Evolutionary conservation across 441 rosid species (phyloP).

Genomic region (Erodium texanum): DNA sequence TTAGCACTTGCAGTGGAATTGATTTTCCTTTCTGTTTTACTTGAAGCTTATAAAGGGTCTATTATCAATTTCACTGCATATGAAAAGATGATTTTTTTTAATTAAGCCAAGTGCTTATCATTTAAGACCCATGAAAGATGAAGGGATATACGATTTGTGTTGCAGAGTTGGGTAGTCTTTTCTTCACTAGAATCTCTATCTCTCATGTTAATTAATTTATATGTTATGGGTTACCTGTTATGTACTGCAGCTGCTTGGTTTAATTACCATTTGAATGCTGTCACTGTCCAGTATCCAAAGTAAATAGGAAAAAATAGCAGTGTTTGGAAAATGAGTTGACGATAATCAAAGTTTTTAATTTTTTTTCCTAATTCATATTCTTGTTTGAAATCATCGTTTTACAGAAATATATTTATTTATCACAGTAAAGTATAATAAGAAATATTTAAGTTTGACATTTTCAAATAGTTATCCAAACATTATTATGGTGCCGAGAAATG

Average conservation of each 20-base stretch:
- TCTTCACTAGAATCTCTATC: background rate
- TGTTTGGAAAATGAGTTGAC: background rate
- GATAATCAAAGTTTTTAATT: background rate
- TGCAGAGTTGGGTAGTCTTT: background rate
- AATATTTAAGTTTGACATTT: background rate
- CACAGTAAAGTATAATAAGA: background rate
- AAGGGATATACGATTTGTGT: background rate
- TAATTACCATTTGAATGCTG: background rate
- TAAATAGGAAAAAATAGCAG: background rate
- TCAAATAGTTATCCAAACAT: background rate
- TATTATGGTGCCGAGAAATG: background rate
- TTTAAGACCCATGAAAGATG: background rate
- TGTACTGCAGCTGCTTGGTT: background rate
- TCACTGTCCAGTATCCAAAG: background rate
- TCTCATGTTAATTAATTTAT: background rate
- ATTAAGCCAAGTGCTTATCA: background rate
- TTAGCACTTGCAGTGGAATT: background rate
- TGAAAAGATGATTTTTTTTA: background rate
- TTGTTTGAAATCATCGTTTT: background rate
- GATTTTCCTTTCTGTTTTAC: background rate
- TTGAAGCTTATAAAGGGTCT: background rate
- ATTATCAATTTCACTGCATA: background rate
- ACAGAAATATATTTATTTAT: background rate
- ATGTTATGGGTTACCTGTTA: background rate
- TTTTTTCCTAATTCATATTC: background rate